Base-by-base conservation (phyloP, 306 rosid genomes). In the Glycine latifolia region DNA sequence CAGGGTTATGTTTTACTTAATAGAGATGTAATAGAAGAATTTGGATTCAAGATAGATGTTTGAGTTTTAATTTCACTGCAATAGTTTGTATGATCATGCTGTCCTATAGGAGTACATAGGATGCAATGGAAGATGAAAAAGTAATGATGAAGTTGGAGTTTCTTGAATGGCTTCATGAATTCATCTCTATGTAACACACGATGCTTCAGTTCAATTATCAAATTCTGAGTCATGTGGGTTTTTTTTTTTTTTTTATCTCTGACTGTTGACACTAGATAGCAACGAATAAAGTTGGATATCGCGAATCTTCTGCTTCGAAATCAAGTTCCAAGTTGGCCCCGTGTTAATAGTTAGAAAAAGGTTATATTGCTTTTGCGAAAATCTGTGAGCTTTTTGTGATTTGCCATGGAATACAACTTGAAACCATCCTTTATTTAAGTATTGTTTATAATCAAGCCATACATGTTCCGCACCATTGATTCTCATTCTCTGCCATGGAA, bases 101-200 rank as follows among this genome's bases (percentile, higher is more conserved):
- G 43, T 39, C 43, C 43, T 39, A 39, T 39, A 39, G 43, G 43
- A 39, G 43, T 39, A 39, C 5, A 3, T 39, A 39, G 43, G 3
- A 4, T 39, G 43, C 3, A 3, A 39, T 39, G 43, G 6, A 39
- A 39, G 43, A 3, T 39, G 43, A 39, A 4, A 3, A 39, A 39
- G 3, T 11, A 77, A 53, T 62, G 17, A 14, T 74, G 76, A 15
- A 68, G 35, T 44, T 68, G 15, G 43, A 69, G 10, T 69, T 69
- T 71, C 46, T 49, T 71, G 80, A 43, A 48, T 37, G 7, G 66
- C 77, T 58, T 75, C 93, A 89, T 86, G 39, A 20, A 20, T 47
- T 86, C 15, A 48, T 13, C 70, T n/a, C 10, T 10, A 35, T 44
- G 43, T 44, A 31, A 68, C 63, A 43, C 0, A 26, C 0, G 2